These are phyloP conservation scores for Ceratocystis colombiana DNA, from an alignment of 2,329 filamentous ascomycete species.

Conservation along the genomic window DNA sequence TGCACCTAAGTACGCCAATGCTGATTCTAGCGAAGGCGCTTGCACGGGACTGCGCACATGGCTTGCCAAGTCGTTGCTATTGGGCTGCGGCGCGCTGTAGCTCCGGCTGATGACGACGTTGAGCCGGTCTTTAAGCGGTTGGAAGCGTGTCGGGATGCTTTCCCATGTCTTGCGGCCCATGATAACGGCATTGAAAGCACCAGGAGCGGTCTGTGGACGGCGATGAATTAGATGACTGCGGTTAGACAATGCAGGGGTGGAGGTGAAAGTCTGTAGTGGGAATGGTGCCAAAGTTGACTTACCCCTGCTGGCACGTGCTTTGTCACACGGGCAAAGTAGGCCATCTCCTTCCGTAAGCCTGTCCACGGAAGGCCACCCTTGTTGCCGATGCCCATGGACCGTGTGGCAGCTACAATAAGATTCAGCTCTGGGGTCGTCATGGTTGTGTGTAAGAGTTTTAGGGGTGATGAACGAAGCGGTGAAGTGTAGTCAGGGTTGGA, in stretches of 20 bases:
- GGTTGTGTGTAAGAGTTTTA: neutral
- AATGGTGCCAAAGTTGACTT: conserved; percentile 7
- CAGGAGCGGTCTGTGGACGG: conserved; percentile 30
- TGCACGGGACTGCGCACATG: conserved; percentile 41
- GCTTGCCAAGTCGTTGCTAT: conserved; percentile 22
- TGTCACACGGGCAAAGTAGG: conserved; percentile 86
- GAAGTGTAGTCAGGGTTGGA: neutral
- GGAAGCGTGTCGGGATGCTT: conserved; percentile 66
- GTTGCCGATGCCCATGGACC: conserved; percentile 76
- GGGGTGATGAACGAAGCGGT: neutral
- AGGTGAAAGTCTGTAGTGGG: neutral
- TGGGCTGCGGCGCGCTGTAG: conserved; percentile 28
- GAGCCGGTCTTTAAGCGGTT: conserved; percentile 67
- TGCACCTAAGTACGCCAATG: conserved; percentile 39
- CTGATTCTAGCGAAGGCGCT: conserved; percentile 48
- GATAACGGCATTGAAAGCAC: conserved; percentile 62
- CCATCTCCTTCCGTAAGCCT: conserved; percentile 81
- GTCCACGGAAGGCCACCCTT: conserved; percentile 78
- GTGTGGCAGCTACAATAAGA: conserved; percentile 90
- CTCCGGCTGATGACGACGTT: conserved; percentile 71
- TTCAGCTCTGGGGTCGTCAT: conserved; percentile 49
- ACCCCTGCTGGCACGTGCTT: conserved; percentile 48
- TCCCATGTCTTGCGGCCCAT: conserved; percentile 99
- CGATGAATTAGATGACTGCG: neutral
- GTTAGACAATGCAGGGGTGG: neutral